Base-by-base conservation (phyloP, 805 yeast species). In the Clavispora fructus region DNA sequence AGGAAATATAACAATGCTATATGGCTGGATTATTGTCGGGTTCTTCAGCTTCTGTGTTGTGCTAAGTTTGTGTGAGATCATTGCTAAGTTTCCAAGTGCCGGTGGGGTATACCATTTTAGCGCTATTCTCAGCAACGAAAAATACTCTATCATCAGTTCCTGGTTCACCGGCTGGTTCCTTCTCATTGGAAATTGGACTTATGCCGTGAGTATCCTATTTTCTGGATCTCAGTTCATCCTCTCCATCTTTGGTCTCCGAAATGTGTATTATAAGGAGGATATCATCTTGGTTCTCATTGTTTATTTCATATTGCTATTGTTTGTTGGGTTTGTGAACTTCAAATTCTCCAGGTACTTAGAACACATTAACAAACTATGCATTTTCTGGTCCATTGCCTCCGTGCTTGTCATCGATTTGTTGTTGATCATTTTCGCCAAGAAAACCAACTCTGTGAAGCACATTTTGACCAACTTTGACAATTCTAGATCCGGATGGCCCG, bases 161-260 rank as follows among this genome's bases (percentile, higher is more conserved):
- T 86, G 92, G 92, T 80, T 77, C 56, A 83, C 88, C 0, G 94
- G 94, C 0, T 86, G 91, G 86, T 77, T 81, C 50, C 65, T 85
- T 43, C 67, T 85, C 16, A 71, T 86, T 25, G 94, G 94, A 0
- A 85, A 84, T 58, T 82, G 89, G 87, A 77, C 88, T 2, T 85
- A 83, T 77, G 79, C 86, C 47, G 79, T 84, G 5, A 80, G 87
- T 48, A 82, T 84, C 43, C 74, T 87, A 19, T 86, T 82, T 63
- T 83, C 87, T 3, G 94, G 92, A 2, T 77, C 91, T 1, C 90
- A 85, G 59, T 80, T 86, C 55, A 76, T 85, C 13, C 68, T 86
- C 6, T 79, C 87, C 2, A 74, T 85, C 17, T 73, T 85, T 47
- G 85, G 90, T 1, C 68, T 86, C 52, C 71, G 79, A 35, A 75